Percentiles rank a stretch among this genome's conserved stretches.
phyloP scores from a whole-genome alignment of 352 stramenopile genomes.

The Discostella stelligera region DNA sequence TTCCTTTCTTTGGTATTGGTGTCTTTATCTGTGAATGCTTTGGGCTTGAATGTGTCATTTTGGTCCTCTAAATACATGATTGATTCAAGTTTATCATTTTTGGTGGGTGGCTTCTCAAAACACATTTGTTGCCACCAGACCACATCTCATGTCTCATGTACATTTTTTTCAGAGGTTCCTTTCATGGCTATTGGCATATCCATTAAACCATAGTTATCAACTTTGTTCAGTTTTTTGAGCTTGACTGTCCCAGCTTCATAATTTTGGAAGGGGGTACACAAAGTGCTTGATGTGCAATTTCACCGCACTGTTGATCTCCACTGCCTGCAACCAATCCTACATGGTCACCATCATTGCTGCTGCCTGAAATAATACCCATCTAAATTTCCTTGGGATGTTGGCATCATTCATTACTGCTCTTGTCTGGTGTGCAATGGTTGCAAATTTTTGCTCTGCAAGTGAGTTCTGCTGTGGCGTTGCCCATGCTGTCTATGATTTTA shows the following conservation, averaged over 20 bases:
- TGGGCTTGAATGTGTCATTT: too few relatives aligned
- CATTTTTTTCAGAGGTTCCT: slow-evolving; percentile 3
- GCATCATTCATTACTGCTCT: slow-evolving; percentile 28
- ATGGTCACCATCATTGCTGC: not conserved
- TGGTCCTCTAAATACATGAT: not conserved
- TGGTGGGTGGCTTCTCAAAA: slow-evolving; percentile 5
- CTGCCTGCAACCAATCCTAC: slow-evolving; percentile 29
- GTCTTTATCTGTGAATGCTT: not conserved
- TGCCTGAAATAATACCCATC: slow-evolving; percentile 2
- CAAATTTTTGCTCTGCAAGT: slow-evolving; percentile 33
- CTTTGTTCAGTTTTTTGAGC: slow-evolving; percentile 23
- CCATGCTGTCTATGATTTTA: slow-evolving; percentile 28
- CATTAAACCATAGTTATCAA: slow-evolving; percentile 37
- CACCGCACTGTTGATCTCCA: slow-evolving; percentile 11
- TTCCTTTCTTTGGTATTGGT: not conserved
- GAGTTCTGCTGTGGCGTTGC: slow-evolving; percentile 47
- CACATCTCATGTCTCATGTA: slow-evolving; percentile 32
- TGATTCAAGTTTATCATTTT: not conserved
- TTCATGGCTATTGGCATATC: slow-evolving; percentile 26
- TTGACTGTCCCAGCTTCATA: slow-evolving; percentile 41
- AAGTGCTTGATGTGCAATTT: slow-evolving; percentile 21
- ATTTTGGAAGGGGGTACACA: slow-evolving; percentile 15
- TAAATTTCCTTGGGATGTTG: slow-evolving; percentile 9
- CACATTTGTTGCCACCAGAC: slow-evolving; percentile 47
- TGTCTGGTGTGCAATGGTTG: slow-evolving; percentile 8